These are phyloP conservation scores for Chiua virens DNA, from an alignment of 768 basidiomycete genomes.

Conservation along the genomic window DNA sequence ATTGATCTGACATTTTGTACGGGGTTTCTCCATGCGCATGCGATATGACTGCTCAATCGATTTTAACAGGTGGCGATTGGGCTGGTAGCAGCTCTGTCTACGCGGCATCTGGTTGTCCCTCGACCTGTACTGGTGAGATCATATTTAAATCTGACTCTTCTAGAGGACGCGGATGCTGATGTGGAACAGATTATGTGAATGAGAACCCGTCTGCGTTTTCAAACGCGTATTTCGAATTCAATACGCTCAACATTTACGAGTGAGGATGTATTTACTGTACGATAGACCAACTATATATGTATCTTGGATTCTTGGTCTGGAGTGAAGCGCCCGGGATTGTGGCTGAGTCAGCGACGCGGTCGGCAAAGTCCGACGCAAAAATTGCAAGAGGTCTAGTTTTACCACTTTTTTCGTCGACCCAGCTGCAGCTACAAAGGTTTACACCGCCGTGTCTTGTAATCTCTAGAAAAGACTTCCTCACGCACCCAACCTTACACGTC, in stretches of 20 bases:
- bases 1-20: slow-evolving; percentile 47
- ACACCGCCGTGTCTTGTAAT: slow-evolving; percentile 33
- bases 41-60: too few species aligned
- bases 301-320: too few species aligned
- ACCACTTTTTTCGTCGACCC: slow-evolving; percentile 19
- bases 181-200: slow-evolving; percentile 32
- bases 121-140: slow-evolving; percentile 28
- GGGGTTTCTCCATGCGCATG: background rate
- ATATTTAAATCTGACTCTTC: background rate
- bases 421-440: slow-evolving; percentile 27
- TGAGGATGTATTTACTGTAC: background rate
- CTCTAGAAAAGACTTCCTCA: slow-evolving; percentile 36
- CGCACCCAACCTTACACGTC: slow-evolving; percentile 33
- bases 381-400: slow-evolving; percentile 24
- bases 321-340: too few species aligned
- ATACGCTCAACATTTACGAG: slow-evolving; percentile 30
- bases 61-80: slow-evolving; percentile 26
- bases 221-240: slow-evolving; percentile 29
- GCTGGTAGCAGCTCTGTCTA: slow-evolving; percentile 24
- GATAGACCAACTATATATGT: too few species aligned
- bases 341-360: slow-evolving; percentile 28
- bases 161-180: background rate
- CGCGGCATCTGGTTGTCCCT: slow-evolving; percentile 23
- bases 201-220: slow-evolving; percentile 39
- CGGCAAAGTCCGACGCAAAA: slow-evolving; percentile 34